Percentiles rank a stretch among this genome's conserved stretches.
Conservation (phyloP, 2,329 filamentous ascomycete species). For the Didymosphaeria variabile region DNA sequence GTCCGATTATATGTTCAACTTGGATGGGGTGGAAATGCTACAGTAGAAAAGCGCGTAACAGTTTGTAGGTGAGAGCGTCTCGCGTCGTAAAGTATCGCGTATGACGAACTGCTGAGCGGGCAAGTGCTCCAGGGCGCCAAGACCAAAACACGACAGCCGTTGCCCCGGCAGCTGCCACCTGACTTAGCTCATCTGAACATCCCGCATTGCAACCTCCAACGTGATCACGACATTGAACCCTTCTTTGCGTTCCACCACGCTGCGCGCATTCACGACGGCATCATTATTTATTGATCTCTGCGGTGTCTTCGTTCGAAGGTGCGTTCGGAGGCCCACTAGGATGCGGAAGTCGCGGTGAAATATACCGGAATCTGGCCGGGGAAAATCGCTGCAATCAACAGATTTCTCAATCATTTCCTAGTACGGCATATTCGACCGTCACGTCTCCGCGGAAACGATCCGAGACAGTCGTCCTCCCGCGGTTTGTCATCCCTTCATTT, state of each 20-base stretch:
- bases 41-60: conserved; percentile 9
- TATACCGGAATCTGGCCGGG: conserved; percentile 12
- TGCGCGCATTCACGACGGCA: neutral
- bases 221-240: too few species aligned
- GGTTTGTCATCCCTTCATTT: neutral
- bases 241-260: neutral
- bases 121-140: neutral
- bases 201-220: neutral
- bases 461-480: neutral
- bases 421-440: neutral
- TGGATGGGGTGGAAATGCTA: neutral
- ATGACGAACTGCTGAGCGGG: neutral
- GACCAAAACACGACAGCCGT: conserved; percentile 7
- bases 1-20: neutral
- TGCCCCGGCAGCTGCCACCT: conserved; percentile 10
- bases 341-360: neutral
- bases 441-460: neutral
- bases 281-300: too few species aligned
- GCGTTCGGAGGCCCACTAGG: neutral
- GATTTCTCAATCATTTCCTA: neutral
- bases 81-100: neutral
- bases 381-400: conserved; percentile 10
- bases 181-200: neutral
- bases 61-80: neutral
- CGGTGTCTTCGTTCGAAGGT: neutral